Conservation (phyloP, 2,329 filamentous ascomycete genomes). For the Botryosphaeria dothidea region DNA sequence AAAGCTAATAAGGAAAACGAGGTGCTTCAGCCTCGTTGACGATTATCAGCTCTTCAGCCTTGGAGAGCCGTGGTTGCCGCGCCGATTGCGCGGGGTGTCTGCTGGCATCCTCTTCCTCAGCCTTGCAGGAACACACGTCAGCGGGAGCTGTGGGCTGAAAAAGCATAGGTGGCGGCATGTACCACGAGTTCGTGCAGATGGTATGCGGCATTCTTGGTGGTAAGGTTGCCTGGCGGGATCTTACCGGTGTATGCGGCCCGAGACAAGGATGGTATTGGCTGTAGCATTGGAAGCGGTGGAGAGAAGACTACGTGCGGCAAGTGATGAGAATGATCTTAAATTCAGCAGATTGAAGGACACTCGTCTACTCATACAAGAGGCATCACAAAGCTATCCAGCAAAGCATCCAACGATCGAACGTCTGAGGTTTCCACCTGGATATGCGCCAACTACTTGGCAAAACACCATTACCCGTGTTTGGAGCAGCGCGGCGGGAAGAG, state of each 20-base stretch:
- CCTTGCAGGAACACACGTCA: slow-evolving; percentile 13
- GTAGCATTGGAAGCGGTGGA: neutral
- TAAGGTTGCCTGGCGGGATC: neutral
- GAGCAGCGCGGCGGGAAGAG: too few relatives aligned
- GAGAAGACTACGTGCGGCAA: too few relatives aligned
- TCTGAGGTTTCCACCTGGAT: too few relatives aligned
- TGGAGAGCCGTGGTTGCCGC: neutral
- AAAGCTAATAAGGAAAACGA: neutral
- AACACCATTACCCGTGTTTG: too few relatives aligned
- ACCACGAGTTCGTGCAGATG: neutral
- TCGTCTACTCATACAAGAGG: too few relatives aligned
- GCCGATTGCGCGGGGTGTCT: neutral
- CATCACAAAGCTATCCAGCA: too few relatives aligned
- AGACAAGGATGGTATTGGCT: neutral
- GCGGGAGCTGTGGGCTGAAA: neutral
- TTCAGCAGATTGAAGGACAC: too few relatives aligned
- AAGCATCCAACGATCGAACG: too few relatives aligned
- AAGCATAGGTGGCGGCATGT: neutral
- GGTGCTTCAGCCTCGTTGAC: neutral
- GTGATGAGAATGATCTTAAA: too few relatives aligned
- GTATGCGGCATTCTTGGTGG: neutral
- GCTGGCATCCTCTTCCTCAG: neutral
- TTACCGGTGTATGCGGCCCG: neutral
- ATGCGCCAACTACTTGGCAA: too few relatives aligned
- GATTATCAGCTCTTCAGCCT: neutral